Base-by-base conservation (phyloP, 2,329 filamentous ascomycete genomes). In the Dryadomyces quercivorus region DNA sequence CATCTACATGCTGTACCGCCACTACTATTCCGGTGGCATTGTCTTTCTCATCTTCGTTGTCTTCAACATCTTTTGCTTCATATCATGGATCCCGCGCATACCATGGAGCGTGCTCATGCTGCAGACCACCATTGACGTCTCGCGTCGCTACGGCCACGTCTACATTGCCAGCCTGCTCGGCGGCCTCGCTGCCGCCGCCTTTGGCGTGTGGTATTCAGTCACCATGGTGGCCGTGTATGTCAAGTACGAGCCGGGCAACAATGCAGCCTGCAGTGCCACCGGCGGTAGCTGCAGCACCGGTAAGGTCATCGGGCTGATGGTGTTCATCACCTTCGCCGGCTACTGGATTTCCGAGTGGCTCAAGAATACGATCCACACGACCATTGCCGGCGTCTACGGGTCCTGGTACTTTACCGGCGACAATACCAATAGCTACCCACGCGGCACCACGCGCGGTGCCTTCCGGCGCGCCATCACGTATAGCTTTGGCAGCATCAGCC, bases 281-380 rank as follows among this genome's bases (percentile, higher is more conserved):
- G 77, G 69, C 2, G 81, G 81, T 4, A 75, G 78, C 6, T 96
- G 91, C 62, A 84, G 86, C 57, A 75, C 73, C 6, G 88, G 75
- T 52, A 92, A 84, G 60, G 87, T 96, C 47, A 91, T 90, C 57
- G 91, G 91, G 0, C 71, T 96, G 34, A 73, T 95, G 5, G 87
- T 85, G 18, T 96, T 94, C 66, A 79, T 90, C 61, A 95, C 90
- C 0, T 96, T 97, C 63, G 85, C 90, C 53, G 88, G 84, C 70
- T 96, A 94, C 71, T 97, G 92, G 92, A 84, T 95, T 59, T 85
- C 87, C 1, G 92, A 97, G 67, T 92, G 86, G 78, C 72, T 96
- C 62, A 96, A 96, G 73, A 95, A 95, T 69, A 90, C 88, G 0
- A 88, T 95, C 49, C 90, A 97, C 66, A 86, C 85, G 2, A 90